Conservation (phyloP, 495 filamentous ascomycete species). For the Neurospora sp. region DNA sequence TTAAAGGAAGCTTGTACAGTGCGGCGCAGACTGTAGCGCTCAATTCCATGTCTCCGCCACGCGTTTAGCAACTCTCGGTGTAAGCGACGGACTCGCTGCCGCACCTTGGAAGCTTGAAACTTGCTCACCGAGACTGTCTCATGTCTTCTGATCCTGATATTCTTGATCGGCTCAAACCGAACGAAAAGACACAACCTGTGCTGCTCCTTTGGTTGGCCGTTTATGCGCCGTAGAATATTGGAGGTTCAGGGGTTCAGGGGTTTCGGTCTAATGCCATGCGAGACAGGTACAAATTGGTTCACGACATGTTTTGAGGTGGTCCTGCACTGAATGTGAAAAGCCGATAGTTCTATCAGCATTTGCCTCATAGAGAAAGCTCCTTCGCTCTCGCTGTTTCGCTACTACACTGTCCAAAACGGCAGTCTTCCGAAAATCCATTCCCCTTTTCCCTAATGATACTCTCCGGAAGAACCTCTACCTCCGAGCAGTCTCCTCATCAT, state of each 20-base stretch:
- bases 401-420: background rate
- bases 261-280: background rate
- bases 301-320: background rate
- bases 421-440: background rate
- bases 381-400: background rate
- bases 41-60: background rate
- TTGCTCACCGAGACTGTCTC: constrained; percentile 6
- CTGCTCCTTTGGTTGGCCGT: background rate
- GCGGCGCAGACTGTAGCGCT: background rate
- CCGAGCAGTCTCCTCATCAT: background rate
- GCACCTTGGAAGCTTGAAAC: constrained; percentile 4
- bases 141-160: background rate
- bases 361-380: background rate
- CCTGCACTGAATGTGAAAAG: background rate
- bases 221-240: background rate
- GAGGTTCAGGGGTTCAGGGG: background rate
- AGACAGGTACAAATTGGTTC: background rate
- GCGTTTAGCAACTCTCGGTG: background rate
- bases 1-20: background rate
- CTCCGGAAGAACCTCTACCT: background rate
- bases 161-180: background rate
- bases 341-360: background rate
- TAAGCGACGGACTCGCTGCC: background rate
- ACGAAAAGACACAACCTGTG: background rate
- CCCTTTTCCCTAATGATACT: background rate